Conservation (phyloP, 164 flowering plant species). For the Berberis thunbergii region DNA sequence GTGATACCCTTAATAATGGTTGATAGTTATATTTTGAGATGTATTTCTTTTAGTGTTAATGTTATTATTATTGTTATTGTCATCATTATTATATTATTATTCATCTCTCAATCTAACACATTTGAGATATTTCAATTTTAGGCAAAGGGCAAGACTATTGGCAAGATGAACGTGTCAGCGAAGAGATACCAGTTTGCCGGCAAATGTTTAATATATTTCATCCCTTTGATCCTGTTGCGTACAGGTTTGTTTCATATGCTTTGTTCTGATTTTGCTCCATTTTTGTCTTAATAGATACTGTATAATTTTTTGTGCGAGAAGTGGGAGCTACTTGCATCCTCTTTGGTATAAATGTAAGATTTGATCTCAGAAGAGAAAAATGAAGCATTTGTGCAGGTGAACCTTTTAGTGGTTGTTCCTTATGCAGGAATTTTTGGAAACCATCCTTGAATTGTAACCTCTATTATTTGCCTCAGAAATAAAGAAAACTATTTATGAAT, state of each 20-base stretch:
- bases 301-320: not conserved
- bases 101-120: not conserved
- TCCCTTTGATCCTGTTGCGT: slow-evolving; percentile 99
- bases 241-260: slow-evolving; percentile 40
- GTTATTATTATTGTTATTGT: not conserved
- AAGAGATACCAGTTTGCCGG: slow-evolving; percentile 89
- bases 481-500: no score
- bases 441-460: no score
- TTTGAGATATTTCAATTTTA: slow-evolving; percentile 10
- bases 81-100: not conserved
- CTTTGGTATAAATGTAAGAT: no score
- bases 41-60: no score
- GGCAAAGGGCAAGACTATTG: slow-evolving; percentile 86
- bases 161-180: slow-evolving; percentile 70
- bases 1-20: no score
- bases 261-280: not conserved
- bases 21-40: no score
- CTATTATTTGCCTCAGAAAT: no score
- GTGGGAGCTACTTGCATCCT: no score
- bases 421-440: no score
- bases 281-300: not conserved
- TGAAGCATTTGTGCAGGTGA: no score
- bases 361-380: no score
- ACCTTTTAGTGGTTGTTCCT: no score
- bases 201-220: slow-evolving; percentile 95